A percentile compares a stretch with the other conserved stretches of the same genome.
phyloP scores from a whole-genome alignment of 345 rosid genomes.

The Zanthoxylum bungeanum region DNA sequence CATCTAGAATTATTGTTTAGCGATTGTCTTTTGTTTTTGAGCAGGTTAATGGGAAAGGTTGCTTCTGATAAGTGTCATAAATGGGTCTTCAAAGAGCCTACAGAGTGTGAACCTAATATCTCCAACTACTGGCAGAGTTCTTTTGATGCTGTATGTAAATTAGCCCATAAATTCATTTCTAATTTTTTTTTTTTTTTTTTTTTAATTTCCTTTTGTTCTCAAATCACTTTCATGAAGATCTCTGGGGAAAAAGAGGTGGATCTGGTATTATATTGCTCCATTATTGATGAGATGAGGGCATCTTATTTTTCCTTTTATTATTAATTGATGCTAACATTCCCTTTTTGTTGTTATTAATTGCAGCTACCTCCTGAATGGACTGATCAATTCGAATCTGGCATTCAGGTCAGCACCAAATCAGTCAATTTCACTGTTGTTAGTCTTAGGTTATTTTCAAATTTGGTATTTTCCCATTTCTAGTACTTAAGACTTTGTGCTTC shows the following conservation, averaged over 20 bases:
- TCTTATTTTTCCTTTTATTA: slow-evolving; percentile 12
- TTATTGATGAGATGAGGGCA: slow-evolving; percentile 24
- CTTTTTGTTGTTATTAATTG: slow-evolving; percentile 35
- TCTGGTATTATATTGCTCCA: slow-evolving; percentile 5
- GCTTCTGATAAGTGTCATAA: slow-evolving; percentile 99
- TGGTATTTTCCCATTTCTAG: background rate
- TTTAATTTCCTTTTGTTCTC: background rate
- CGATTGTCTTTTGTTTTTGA: no score
- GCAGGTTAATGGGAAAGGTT: slow-evolving; percentile 99
- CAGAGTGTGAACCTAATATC: slow-evolving; percentile 86
- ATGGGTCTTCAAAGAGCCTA: slow-evolving; percentile 98
- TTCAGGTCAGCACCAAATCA: slow-evolving; percentile 57
- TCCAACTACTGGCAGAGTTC: slow-evolving; percentile 99
- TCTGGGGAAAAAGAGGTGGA: background rate
- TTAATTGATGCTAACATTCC: slow-evolving; percentile 26
- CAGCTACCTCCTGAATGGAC: slow-evolving; percentile 99
- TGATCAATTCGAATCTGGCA: slow-evolving; percentile 98
- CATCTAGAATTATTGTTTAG: no score
- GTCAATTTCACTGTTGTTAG: slow-evolving; percentile 4
- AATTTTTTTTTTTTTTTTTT: background rate
- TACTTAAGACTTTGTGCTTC: slow-evolving; percentile 11
- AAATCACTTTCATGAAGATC: background rate
- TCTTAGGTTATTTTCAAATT: background rate
- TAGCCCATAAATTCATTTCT: background rate
- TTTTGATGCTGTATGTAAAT: slow-evolving; percentile 82